Base-by-base conservation (phyloP, 805 yeast genomes). In the Yarrowia alimentaria region DNA sequence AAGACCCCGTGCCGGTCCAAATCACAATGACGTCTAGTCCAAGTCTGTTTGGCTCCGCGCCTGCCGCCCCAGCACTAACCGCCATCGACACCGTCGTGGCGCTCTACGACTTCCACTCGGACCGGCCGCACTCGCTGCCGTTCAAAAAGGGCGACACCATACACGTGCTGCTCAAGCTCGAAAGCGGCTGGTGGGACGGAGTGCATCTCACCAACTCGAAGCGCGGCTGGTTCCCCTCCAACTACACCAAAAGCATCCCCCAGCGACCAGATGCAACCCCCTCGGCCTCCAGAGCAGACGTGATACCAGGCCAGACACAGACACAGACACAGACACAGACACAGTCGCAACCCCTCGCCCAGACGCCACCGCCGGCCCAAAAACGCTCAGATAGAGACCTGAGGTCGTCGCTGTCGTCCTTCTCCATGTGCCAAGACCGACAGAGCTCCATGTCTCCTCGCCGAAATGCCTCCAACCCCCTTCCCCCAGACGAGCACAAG, bases 121-220 rank as follows among this genome's bases (percentile, higher is more conserved):
- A 77, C 3, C 74, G 72, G 51, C 69, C 78, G 1, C 73, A 76
- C 32, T 74, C 78, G 35, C 66, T 83, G 31, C 74, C 76, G 17
- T 65, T 84, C 16, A 66, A 65, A 49, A 68, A 75, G n/a, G 91
- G 89, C 14, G 94, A 85, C 56, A 73, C 83, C 3, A 68, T 88
- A 1, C 77, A 82, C 57, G 93, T 88, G 11, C 61, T 85, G n/a
- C 63, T 74, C 12, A 83, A 83, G 54, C 70, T 78, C 12, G 77
- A 75, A 30, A 64, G 79, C 2, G 85, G 88, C 2, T 88, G 95
- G 96, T 86, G 94, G 93, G 95, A 88, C 64, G 95, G 96, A 9
- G 57, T 70, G 28, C 32, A 33, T n/a, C 64, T 61, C 5, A 65
- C 64, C 29, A 63, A 68, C 2, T 64, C 61, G 14, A 75, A 76